Evolutionary conservation across 2,329 filamentous ascomycete species (phyloP).

Genomic region (Fusarium marasasianum): DNA sequence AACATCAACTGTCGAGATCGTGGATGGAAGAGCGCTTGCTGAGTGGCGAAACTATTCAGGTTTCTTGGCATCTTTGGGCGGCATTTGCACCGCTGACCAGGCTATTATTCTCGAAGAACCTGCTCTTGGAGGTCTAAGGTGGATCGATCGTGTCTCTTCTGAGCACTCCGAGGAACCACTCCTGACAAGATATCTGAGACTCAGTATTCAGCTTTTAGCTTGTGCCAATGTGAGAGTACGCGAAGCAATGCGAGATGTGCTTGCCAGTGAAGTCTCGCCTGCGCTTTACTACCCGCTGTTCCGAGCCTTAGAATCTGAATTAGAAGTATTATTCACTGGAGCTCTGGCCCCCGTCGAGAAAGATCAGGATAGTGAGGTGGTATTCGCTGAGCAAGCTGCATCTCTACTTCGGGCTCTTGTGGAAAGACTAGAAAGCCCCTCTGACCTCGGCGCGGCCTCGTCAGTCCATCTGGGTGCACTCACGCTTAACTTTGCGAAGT

Average conservation of each 20-base stretch:
- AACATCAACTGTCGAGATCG: conserved; percentile 57
- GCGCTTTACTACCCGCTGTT: conserved; percentile 71
- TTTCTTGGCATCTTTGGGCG: conserved; percentile 73
- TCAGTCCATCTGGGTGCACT: conserved; percentile 71
- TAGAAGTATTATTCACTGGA: conserved; percentile 70
- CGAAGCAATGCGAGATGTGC: conserved; percentile 72
- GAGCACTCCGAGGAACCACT: conserved; percentile 70
- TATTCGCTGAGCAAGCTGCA: conserved; percentile 74
- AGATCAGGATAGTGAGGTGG: conserved; percentile 67
- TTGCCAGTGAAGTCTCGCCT: conserved; percentile 72
- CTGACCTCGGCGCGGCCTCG: conserved; percentile 69
- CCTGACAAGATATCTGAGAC: conserved; percentile 67
- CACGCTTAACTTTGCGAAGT: conserved; percentile 73
- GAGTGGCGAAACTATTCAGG: conserved; percentile 77
- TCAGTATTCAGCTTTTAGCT: conserved; percentile 72
- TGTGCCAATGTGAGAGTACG: conserved; percentile 71
- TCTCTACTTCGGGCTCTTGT: conserved; percentile 71
- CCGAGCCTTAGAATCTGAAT: conserved; percentile 70
- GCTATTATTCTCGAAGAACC: conserved; percentile 66
- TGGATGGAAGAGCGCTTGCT: conserved; percentile 65
- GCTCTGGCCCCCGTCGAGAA: conserved; percentile 61
- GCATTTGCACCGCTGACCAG: conserved; percentile 71
- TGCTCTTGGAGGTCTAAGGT: conserved; percentile 64
- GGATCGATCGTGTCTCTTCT: conserved; percentile 70
- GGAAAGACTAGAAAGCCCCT: conserved; percentile 70